phyloP scores from a whole-genome alignment of 192 early-diverging fungal species.

The Globomyces pollinis-pini region DNA sequence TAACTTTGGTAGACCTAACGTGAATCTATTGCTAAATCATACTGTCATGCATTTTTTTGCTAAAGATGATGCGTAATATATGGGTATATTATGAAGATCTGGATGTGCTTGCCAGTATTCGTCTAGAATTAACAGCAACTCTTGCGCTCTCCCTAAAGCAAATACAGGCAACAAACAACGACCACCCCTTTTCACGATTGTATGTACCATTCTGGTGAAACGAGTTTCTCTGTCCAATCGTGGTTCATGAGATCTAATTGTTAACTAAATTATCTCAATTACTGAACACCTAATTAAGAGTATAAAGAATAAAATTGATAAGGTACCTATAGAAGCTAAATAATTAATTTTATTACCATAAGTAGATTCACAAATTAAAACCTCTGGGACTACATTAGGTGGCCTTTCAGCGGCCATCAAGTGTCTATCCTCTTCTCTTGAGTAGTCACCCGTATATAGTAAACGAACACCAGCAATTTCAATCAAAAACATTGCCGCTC shows the following conservation, averaged over 20 bases:
- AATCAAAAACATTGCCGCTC: constrained; percentile 90
- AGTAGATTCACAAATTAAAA: constrained; percentile 92
- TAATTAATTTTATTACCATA: no score
- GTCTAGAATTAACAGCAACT: constrained; percentile 91
- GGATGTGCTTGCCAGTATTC: constrained; percentile 91
- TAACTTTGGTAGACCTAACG: constrained; percentile 81
- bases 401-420: constrained; percentile 94
- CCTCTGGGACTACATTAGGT: constrained; percentile 67
- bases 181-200: constrained; percentile 60
- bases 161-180: constrained; percentile 94
- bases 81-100: constrained; percentile 74
- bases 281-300: no score
- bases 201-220: constrained; percentile 67
- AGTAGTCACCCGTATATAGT: constrained; percentile 98
- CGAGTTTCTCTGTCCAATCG: constrained; percentile 83
- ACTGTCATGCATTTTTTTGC: constrained; percentile 95
- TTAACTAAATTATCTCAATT: no score
- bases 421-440: constrained; percentile 97
- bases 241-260: constrained; percentile 93
- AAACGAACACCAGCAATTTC: constrained; percentile 72
- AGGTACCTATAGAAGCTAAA: no score
- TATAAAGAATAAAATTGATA: no score
- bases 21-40: background rate
- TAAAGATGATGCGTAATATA: constrained; percentile 89
- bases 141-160: constrained; percentile 95